Conservation (phyloP, 78 protist species). For the Dictyostelium purpureum region DNA sequence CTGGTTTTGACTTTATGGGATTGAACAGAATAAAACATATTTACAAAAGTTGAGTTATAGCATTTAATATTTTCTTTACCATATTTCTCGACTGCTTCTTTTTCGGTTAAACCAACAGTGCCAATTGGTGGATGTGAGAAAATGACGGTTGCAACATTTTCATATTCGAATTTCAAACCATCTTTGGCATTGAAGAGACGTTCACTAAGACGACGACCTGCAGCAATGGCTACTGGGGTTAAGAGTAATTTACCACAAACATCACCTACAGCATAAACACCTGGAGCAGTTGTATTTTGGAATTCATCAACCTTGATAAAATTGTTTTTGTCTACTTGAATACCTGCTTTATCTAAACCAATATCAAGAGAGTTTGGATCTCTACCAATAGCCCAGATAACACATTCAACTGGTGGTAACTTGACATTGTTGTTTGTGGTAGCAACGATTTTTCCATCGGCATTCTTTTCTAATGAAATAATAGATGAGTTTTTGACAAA, state of each 20-base stretch:
- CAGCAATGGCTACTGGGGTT: slow-evolving; percentile 96
- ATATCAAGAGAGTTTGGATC: slow-evolving; percentile 66
- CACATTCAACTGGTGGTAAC: slow-evolving; percentile 75
- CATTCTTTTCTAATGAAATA: slow-evolving; percentile 12
- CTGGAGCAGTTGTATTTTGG: slow-evolving; percentile 75
- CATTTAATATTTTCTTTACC: slow-evolving; percentile 85
- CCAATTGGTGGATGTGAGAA: slow-evolving; percentile 96
- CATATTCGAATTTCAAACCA: slow-evolving; percentile 79
- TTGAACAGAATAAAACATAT: slow-evolving; percentile 88
- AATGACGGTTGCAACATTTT: slow-evolving; percentile 86
- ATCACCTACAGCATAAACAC: slow-evolving; percentile 91
- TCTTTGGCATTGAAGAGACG: slow-evolving; percentile 84
- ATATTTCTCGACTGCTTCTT: slow-evolving; percentile 77
- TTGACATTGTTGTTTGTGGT: background rate
- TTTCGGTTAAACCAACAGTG: slow-evolving; percentile 92
- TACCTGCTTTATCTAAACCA: slow-evolving; percentile 84
- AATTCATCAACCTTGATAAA: slow-evolving; percentile 81
- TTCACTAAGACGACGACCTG: slow-evolving; percentile 90
- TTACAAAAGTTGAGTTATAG: slow-evolving; percentile 20
- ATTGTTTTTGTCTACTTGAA: slow-evolving; percentile 23
- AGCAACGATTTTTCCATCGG: slow-evolving; percentile 17
- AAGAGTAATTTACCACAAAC: slow-evolving; percentile 75
- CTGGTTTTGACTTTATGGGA: slow-evolving; percentile 84
- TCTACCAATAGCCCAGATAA: slow-evolving; percentile 91
- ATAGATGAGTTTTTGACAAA: slow-evolving; percentile 16